Evolutionary conservation across 2,329 filamentous ascomycete species (phyloP).

Genomic region (Stenocarpella maydis): DNA sequence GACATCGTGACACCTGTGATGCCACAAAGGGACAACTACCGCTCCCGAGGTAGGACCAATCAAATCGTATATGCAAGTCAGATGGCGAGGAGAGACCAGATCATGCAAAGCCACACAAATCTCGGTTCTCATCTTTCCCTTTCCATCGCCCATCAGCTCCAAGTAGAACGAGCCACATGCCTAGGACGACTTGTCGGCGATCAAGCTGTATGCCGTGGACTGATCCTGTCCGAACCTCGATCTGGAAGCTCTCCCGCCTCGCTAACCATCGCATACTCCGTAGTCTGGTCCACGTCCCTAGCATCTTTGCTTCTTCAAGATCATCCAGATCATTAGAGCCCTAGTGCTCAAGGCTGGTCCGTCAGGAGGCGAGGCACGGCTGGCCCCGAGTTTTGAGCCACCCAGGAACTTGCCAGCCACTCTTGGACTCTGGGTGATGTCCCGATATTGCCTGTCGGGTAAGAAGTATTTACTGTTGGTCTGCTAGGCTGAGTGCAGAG

Average conservation of each 20-base stretch:
- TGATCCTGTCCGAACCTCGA: slow-evolving; percentile 12
- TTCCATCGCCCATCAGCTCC: slow-evolving; percentile 2
- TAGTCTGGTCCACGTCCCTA: not conserved
- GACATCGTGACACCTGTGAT: slow-evolving; percentile 8
- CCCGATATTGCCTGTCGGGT: not conserved
- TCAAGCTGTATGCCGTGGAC: not conserved
- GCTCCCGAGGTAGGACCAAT: slow-evolving; percentile 22
- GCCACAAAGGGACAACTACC: slow-evolving; percentile 8
- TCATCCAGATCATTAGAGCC: not conserved
- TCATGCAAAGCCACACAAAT: slow-evolving; percentile 20
- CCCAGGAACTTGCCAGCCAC: not conserved
- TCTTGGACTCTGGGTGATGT: not conserved
- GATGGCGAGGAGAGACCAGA: slow-evolving; percentile 21
- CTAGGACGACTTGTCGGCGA: slow-evolving; percentile 9
- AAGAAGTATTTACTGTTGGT: not conserved
- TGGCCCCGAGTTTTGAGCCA: not conserved
- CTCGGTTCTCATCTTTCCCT: not conserved
- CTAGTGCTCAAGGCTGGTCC: slow-evolving; percentile 10
- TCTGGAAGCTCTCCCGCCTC: slow-evolving; percentile 5
- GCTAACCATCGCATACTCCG: not conserved
- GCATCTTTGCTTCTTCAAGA: slow-evolving; percentile 20
- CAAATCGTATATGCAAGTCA: slow-evolving; percentile 21
- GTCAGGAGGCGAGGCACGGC: not conserved
- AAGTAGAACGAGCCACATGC: slow-evolving; percentile 5
- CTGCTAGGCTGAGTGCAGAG: not conserved